phyloP scores from a whole-genome alignment of 2,329 filamentous ascomycete species.

The Aspergillus jensenii region DNA sequence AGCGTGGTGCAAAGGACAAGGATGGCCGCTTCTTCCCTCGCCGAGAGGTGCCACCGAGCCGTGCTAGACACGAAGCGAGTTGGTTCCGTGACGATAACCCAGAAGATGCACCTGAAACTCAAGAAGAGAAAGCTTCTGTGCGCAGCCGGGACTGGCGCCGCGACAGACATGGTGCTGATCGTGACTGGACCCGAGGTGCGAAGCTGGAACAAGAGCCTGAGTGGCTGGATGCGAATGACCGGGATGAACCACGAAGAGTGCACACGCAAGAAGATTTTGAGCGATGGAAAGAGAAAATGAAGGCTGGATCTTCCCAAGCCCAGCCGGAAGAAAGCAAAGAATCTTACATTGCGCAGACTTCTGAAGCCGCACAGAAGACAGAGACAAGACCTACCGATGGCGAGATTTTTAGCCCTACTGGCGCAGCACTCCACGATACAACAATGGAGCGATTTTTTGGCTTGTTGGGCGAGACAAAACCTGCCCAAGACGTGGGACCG shows the following conservation, averaged over 20 bases:
- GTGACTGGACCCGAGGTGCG: constrained; percentile 54
- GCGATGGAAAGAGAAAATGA: constrained; percentile 92
- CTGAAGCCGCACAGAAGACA: constrained; percentile 31
- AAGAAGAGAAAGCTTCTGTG: constrained; percentile 46
- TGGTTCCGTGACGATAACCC: constrained; percentile 67
- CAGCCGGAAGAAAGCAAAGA: constrained; percentile 48
- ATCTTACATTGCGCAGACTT: constrained; percentile 21
- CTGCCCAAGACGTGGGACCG: constrained; percentile 38
- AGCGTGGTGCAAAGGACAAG: constrained; percentile 54
- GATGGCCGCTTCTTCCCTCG: constrained; percentile 54
- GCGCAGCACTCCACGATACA: constrained; percentile 64
- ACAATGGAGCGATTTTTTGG: constrained; percentile 78
- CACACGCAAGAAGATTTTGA: constrained; percentile 91
- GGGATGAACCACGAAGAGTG: constrained; percentile 66
- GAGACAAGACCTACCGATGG: constrained; percentile 44
- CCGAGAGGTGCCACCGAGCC: constrained; percentile 61
- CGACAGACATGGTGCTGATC: constrained; percentile 47
- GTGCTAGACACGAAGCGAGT: constrained; percentile 68
- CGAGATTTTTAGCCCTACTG: constrained; percentile 55
- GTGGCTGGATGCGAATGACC: constrained; percentile 75
- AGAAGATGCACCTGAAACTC: constrained; percentile 36
- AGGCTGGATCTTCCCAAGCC: constrained; percentile 55
- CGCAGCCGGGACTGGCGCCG: constrained; percentile 67
- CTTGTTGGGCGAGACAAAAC: constrained; percentile 54
- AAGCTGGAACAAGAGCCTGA: constrained; percentile 79